These are phyloP conservation scores for Boletus pseudopeckii DNA, from an alignment of 768 basidiomycete genomes.

Conservation along the genomic window DNA sequence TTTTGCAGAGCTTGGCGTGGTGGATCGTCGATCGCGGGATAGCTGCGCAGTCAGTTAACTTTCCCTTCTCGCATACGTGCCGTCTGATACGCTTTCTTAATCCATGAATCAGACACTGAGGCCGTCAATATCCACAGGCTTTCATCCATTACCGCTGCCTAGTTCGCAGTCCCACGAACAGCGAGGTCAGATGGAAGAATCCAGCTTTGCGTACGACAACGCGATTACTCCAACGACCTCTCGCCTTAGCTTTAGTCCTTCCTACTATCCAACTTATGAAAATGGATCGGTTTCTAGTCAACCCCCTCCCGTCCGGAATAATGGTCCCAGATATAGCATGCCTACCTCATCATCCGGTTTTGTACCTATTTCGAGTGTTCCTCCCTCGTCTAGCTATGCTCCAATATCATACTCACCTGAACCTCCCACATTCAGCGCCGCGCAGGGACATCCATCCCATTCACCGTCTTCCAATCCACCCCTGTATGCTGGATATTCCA, in stretches of 20 bases:
- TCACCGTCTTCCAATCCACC: conserved; percentile 20
- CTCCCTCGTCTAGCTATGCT: conserved; percentile 37
- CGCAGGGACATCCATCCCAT: conserved; percentile 42
- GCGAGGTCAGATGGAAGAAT: conserved; percentile 31
- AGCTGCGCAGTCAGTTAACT: conserved; percentile 52
- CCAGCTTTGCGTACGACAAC: conserved; percentile 38
- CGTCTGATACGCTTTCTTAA: conserved; percentile 25
- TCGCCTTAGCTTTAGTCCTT: conserved; percentile 30
- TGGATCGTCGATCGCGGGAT: conserved; percentile 49
- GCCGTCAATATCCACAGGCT: conserved; percentile 35
- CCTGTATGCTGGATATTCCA: conserved; percentile 16
- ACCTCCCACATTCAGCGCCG: conserved; percentile 29
- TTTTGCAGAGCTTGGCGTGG: conserved; percentile 63
- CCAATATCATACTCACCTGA: conserved; percentile 35
- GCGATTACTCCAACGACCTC: conserved; percentile 35
- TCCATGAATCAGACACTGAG: conserved; percentile 34
- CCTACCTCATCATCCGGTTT: conserved; percentile 70
- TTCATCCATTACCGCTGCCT: conserved; percentile 34
- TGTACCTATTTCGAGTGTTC: conserved; percentile 44
- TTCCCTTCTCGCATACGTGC: not conserved
- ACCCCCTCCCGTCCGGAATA: conserved; percentile 35
- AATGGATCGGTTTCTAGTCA: conserved; percentile 30
- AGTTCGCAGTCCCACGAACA: conserved; percentile 40
- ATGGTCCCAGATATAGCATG: conserved; percentile 64
- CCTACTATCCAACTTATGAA: conserved; percentile 48